phyloP scores from a whole-genome alignment of 495 filamentous ascomycete genomes.

The Hypoxylon subgilvum region DNA sequence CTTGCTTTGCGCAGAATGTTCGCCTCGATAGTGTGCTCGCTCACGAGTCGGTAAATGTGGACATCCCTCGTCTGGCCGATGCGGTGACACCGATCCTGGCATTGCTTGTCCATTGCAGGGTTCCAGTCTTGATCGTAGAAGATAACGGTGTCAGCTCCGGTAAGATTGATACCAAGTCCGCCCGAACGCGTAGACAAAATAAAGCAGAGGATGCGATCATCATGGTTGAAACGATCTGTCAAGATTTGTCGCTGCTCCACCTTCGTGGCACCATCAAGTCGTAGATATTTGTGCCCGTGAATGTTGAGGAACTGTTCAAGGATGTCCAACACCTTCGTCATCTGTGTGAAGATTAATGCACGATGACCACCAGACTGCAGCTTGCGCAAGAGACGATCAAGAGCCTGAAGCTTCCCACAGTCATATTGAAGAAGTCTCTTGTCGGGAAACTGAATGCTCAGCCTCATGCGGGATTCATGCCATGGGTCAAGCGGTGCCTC shows the following conservation, averaged over 20 bases:
- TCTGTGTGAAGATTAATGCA: conserved; percentile 97
- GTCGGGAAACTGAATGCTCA: conserved; percentile 96
- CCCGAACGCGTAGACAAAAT: conserved; percentile 95
- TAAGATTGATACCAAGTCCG: conserved; percentile 94
- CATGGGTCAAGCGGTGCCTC: conserved; percentile 73
- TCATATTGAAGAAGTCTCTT: conserved; percentile 95
- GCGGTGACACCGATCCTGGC: conserved; percentile 95
- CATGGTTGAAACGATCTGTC: conserved; percentile 96
- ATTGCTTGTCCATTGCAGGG: conserved; percentile 99
- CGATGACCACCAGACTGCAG: conserved; percentile 90
- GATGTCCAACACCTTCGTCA: conserved; percentile 98
- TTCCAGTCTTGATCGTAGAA: conserved; percentile 99
- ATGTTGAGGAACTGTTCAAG: conserved; percentile 98
- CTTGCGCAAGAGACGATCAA: conserved; percentile 84
- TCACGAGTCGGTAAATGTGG: conserved; percentile 96
- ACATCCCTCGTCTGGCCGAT: conserved; percentile 98
- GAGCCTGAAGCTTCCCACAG: conserved; percentile 93
- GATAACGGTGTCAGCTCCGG: conserved; percentile 96
- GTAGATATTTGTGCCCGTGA: conserved; percentile 93
- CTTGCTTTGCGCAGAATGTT: conserved; percentile 96
- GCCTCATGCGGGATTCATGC: conserved; percentile 90
- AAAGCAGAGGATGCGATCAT: conserved; percentile 87
- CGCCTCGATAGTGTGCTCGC: conserved; percentile 96
- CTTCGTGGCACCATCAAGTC: conserved; percentile 92
- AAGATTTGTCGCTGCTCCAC: conserved; percentile 94